Percentiles rank a stretch among this genome's conserved stretches.
These are phyloP conservation scores for Zygosaccharomyces bisporus DNA, from an alignment of 805 yeast species.

Conservation along the genomic window DNA sequence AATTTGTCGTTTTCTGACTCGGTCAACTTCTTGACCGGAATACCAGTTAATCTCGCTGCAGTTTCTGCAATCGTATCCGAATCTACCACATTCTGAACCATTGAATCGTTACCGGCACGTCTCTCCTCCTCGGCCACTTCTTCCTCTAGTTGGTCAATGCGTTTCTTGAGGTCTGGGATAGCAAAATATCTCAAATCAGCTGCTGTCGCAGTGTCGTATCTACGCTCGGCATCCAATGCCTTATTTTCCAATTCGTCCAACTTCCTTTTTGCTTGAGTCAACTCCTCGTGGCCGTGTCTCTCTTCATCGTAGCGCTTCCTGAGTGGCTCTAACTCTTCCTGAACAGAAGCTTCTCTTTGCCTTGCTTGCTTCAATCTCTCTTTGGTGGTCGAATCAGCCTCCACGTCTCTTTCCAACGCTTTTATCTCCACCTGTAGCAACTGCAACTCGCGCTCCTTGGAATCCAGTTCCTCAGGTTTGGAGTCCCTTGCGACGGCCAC, in stretches of 20 bases:
- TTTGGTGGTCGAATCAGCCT: constrained; percentile 73
- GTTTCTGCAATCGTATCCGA: constrained; percentile 93
- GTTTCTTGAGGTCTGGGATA: constrained; percentile 82
- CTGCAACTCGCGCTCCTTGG: constrained; percentile 86
- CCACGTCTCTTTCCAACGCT: constrained; percentile 94
- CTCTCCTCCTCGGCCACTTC: constrained; percentile 74
- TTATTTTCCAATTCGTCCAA: constrained; percentile 89
- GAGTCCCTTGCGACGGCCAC: constrained; percentile 99
- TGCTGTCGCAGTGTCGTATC: constrained; percentile 89
- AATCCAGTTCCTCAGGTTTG: constrained; percentile 94
- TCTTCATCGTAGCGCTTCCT: constrained; percentile 83
- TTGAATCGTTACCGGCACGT: constrained; percentile 52
- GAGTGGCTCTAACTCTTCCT: constrained; percentile 80
- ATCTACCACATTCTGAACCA: constrained; percentile 88
- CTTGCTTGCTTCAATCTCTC: constrained; percentile 80
- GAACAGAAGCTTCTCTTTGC: constrained; percentile 74
- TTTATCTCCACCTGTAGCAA: constrained; percentile 92
- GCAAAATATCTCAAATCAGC: constrained; percentile 97
- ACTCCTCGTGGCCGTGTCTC: constrained; percentile 84
- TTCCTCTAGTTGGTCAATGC: constrained; percentile 70
- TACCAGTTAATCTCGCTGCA: constrained; percentile 94
- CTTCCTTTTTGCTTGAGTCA: constrained; percentile 83
- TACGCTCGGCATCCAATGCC: constrained; percentile 95
- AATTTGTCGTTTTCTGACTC: constrained; percentile 94
- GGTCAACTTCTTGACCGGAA: constrained; percentile 89